Percentiles rank a stretch among this genome's conserved stretches.
These are phyloP conservation scores for Metarhizium brunneum DNA, from an alignment of 2,329 filamentous ascomycete species.

Conservation along the genomic window DNA sequence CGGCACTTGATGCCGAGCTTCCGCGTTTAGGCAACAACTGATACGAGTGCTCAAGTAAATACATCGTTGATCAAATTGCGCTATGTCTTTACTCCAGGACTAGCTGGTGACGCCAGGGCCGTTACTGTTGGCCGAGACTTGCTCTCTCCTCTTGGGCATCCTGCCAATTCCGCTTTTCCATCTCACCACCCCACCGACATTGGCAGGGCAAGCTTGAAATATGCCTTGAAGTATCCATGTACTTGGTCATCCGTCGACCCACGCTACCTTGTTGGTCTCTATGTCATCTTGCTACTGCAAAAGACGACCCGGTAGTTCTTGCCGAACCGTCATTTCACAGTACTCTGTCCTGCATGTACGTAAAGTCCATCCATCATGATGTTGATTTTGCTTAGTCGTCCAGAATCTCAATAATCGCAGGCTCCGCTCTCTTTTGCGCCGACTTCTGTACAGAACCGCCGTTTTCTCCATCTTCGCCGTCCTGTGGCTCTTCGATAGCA, in stretches of 20 bases:
- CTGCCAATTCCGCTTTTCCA: background rate
- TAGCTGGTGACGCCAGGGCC: too few relatives aligned
- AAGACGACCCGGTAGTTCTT: background rate
- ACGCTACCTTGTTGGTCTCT: background rate
- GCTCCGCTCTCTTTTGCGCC: background rate
- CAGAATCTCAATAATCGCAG: slow-evolving; percentile 18
- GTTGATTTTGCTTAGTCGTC: slow-evolving; percentile 11
- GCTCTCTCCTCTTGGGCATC: too few relatives aligned
- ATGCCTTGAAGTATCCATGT: background rate
- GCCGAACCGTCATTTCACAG: too few relatives aligned
- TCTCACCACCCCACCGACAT: background rate
- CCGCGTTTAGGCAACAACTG: too few relatives aligned
- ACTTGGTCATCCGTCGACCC: background rate
- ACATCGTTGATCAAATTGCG: too few relatives aligned
- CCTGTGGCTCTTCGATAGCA: slow-evolving; percentile 20
- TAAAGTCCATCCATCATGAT: too few relatives aligned
- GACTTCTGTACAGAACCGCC: background rate
- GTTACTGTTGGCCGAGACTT: too few relatives aligned
- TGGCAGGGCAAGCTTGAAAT: background rate
- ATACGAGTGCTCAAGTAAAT: too few relatives aligned
- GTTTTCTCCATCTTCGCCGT: slow-evolving; percentile 11
- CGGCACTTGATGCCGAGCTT: too few relatives aligned
- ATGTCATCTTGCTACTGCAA: background rate
- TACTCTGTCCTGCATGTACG: too few relatives aligned
- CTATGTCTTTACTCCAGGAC: too few relatives aligned